Evolutionary conservation across 164 flowering plant species (phyloP).

Genomic region (Annona squamosa): DNA sequence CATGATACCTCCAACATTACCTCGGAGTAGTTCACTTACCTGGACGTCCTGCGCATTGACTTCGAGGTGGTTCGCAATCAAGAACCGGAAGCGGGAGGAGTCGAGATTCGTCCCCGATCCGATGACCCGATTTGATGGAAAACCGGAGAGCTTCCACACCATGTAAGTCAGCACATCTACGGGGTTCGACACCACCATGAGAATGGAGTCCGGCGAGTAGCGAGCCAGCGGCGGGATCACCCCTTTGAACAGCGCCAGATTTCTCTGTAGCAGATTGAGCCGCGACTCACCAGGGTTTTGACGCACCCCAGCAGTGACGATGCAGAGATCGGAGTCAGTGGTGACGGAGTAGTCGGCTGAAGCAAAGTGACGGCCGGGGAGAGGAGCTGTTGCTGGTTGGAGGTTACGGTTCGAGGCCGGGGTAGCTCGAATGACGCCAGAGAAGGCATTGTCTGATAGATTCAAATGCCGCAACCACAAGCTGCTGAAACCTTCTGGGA

Average conservation of each 20-base stretch:
- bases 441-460: slow-evolving; percentile 43
- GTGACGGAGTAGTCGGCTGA: slow-evolving; percentile 52
- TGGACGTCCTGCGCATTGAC: slow-evolving; percentile 62
- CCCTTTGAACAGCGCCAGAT: slow-evolving; percentile 32
- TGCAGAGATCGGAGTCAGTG: slow-evolving; percentile 64
- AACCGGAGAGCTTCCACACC: slow-evolving; percentile 54
- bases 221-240: slow-evolving; percentile 55
- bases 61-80: slow-evolving; percentile 54
- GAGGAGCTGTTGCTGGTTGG: slow-evolving; percentile 83
- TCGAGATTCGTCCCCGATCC: slow-evolving; percentile 66
- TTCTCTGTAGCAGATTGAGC: slow-evolving; percentile 61
- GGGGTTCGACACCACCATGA: slow-evolving; percentile 53
- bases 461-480: slow-evolving; percentile 41
- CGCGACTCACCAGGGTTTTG: slow-evolving; percentile 67
- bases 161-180: slow-evolving; percentile 49
- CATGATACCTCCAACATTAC: neutral
- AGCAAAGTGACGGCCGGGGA: slow-evolving; percentile 64
- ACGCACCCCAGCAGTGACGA: slow-evolving; percentile 77
- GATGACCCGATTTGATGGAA: slow-evolving; percentile 48
- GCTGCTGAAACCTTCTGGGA: slow-evolving; percentile 76
- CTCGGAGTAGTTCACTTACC: slow-evolving; percentile 12
- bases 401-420: too few species aligned
- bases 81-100: slow-evolving; percentile 49
- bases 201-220: slow-evolving; percentile 33
- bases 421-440: slow-evolving; percentile 52